Percentiles rank a stretch among this genome's conserved stretches.
phyloP scores from a whole-genome alignment of 129 eudicot species.

The Artemisia tridentata region DNA sequence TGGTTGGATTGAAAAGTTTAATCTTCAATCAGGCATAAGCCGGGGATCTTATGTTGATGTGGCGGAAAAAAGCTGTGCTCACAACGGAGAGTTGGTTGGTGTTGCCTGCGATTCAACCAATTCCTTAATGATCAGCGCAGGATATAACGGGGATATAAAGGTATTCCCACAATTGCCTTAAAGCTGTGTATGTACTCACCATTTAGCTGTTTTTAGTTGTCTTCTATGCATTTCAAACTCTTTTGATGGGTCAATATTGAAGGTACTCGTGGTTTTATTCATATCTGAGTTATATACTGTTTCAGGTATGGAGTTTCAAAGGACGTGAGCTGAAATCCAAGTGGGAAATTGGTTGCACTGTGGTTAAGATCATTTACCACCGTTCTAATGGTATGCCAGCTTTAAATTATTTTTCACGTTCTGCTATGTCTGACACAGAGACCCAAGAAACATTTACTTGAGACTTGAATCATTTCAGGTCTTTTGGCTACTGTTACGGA shows the following conservation, averaged over 20 bases:
- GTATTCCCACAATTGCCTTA: constrained; percentile 19
- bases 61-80: constrained; percentile 57
- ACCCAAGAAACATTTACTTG: neutral
- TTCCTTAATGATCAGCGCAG: constrained; percentile 82
- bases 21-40: constrained; percentile 93
- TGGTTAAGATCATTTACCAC: constrained; percentile 80
- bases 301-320: constrained; percentile 88
- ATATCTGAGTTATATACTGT: constrained; percentile 5
- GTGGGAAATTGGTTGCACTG: constrained; percentile 75
- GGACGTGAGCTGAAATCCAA: constrained; percentile 65
- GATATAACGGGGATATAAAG: constrained; percentile 86
- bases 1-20: constrained; percentile 96
- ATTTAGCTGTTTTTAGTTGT: neutral
- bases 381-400: constrained; percentile 63
- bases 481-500: constrained; percentile 79
- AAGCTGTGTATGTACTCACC: neutral
- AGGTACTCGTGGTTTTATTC: neutral
- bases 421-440: constrained; percentile 3
- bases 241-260: neutral
- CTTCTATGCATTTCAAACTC: neutral
- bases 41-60: constrained; percentile 77
- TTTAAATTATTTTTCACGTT: neutral
- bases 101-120: constrained; percentile 96
- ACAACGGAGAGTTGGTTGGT: constrained; percentile 85
- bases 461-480: constrained; percentile 22